Evolutionary conservation across 2,329 filamentous ascomycete species (phyloP), one percentile per base, ranked within the genome.

Genomic region (Aspergillus clavatus): DNA sequence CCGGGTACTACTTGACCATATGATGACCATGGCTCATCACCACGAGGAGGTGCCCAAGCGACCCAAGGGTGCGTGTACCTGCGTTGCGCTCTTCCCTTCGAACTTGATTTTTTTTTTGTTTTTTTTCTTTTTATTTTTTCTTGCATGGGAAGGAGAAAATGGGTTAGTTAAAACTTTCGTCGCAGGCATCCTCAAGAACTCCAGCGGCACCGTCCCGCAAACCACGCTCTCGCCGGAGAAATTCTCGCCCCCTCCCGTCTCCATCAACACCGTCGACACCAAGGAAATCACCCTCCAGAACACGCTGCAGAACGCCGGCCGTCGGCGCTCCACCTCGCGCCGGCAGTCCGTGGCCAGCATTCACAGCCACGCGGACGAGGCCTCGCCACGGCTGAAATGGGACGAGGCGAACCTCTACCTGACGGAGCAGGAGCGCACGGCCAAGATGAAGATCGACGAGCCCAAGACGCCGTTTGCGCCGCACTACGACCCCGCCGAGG

Each of bases 391-490:
- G 51, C 77, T 98, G 56, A 95, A 96, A 73, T 98, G 93, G 93
- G 93, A 98, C 68, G 93, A 98, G 74, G 93, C 88, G 37, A 98
- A 98, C 65, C 79, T 98, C 24, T 98, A 96, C 71, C 79, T 98
- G 42, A 93, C 93, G 6, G 93, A 98, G 72, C 91, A 97, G 70
- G 89, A 97, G 70, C 90, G 87, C 70, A 89, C 84, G 48, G 85
- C 86, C 51, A 96, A 90, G 47, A 98, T 98, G 93, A 98, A 97
- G 77, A 98, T 98, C 54, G 87, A 89, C 56, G 93, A 98, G 73
- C 93, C 93, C 50, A 98, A 98, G 78, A 98, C 93, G 6, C 93
- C 93, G 4, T 98, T 91, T 66, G 93, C 89, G 27, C 86, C 85
- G 62, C 88, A 89, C 61, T 96, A 96, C 69, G 87, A 97, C 62